Evolutionary conservation across 345 rosid genomes (phyloP).

Genomic region (Lepidium didymum): DNA sequence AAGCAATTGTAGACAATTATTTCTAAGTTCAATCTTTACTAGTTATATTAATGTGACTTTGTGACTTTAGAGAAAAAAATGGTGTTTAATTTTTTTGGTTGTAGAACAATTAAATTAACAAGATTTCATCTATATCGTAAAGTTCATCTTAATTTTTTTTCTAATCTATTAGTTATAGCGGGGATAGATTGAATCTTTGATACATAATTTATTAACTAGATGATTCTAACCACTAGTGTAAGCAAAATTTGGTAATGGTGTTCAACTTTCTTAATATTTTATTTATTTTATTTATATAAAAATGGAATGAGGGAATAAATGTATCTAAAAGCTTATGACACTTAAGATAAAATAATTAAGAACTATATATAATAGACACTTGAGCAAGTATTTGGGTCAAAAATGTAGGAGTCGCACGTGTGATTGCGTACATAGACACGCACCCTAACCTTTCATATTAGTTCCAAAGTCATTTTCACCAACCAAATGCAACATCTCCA

Average conservation of each 20-base stretch:
- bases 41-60: too few relatives aligned
- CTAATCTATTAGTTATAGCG: too few relatives aligned
- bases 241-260: background rate
- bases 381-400: constrained; percentile 1
- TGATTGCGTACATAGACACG: constrained; percentile 23
- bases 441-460: constrained; percentile 27
- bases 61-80: too few relatives aligned
- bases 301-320: background rate
- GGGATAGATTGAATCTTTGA: too few relatives aligned
- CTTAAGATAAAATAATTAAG: background rate
- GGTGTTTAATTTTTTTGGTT: too few relatives aligned
- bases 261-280: background rate
- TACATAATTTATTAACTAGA: too few relatives aligned
- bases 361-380: background rate
- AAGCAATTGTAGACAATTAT: too few relatives aligned
- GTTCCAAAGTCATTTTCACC: constrained; percentile 33
- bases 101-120: too few relatives aligned
- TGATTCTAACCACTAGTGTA: too few relatives aligned
- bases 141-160: too few relatives aligned
- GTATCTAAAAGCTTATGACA: background rate
- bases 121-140: too few relatives aligned
- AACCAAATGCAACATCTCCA: constrained; percentile 26
- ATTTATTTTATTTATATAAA: background rate
- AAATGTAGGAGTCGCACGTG: constrained; percentile 22
- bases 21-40: too few relatives aligned